Conservation (phyloP, 345 rosid genomes). For the Eucalyptus brandiana region DNA sequence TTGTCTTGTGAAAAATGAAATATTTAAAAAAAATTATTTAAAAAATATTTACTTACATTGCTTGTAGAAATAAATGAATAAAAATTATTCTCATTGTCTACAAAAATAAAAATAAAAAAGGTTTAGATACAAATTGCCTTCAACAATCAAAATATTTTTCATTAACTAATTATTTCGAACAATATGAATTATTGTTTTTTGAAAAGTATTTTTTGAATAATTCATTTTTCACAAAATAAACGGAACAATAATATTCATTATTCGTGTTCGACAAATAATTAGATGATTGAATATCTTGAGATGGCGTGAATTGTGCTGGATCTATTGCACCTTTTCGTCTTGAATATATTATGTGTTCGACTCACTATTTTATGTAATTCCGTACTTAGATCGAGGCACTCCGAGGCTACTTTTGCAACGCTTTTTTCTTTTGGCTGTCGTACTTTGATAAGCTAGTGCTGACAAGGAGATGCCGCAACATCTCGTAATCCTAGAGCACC, state of each 20-base stretch:
- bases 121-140: background rate
- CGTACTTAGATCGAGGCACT: background rate
- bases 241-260: background rate
- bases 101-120: background rate
- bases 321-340: background rate
- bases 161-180: background rate
- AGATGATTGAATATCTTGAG: background rate
- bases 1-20: too few species aligned
- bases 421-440: background rate
- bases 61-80: background rate
- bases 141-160: background rate
- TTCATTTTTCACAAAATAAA: background rate
- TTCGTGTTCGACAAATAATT: background rate
- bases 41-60: background rate
- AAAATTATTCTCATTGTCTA: background rate
- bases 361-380: background rate
- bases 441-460: background rate
- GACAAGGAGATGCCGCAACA: background rate
- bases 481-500: background rate
- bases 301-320: background rate
- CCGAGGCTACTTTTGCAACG: background rate
- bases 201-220: background rate
- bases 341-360: background rate
- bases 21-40: too few species aligned
- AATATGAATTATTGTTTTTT: rapidly evolving